Base-by-base conservation (phyloP, 768 basidiomycete genomes). In the Mycena albidolilacea region DNA sequence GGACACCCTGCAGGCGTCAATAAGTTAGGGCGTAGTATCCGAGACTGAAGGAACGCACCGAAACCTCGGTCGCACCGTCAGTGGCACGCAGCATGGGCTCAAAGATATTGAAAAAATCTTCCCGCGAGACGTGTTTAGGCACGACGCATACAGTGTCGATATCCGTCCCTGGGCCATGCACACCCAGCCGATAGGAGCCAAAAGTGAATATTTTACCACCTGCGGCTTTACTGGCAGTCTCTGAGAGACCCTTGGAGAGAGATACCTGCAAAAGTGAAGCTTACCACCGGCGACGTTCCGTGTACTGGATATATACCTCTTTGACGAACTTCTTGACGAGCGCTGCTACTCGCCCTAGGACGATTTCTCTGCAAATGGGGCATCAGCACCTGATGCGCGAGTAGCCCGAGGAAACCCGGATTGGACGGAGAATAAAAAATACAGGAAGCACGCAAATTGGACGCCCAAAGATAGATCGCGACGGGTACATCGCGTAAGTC, bases 141-240 rank as follows among this genome's bases (percentile, higher is more conserved):
- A 97, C 97, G 35, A 98, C 97, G 79, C 96, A 95, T 23, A 98
- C 84, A 14, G 97, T 98, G 86, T 99, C 98, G 81, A 99, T 98
- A 90, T 99, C 98, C 59, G 93, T 87, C 2, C 95, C 94, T 50
- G 97, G 98, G 14, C 95, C 95, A 82, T 99, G 98, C 19, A 99
- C 98, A 70, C 98, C 98, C 50, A 99, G 86, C 77, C 98, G 93
- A 87, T 98, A 99, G 60, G 97, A 98, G 46, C 98, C 98, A 82
- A 97, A 99, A 4, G 98, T 99, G 82, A 96, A 99, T 81, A 99
- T 99, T 86, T 99, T 97, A 73, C 97, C 98, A 64, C 98, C 98
- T 7, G 98, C 96, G 59, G 95, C 92, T 67, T 85, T 90, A 6
- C 97, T 97, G 2, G 95, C 94, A 15, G 92, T 82, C 74, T 98